Evolutionary conservation across 1,284 basidiomycete species (phyloP).

Genomic region (Cutaneotrichosporon sp.): DNA sequence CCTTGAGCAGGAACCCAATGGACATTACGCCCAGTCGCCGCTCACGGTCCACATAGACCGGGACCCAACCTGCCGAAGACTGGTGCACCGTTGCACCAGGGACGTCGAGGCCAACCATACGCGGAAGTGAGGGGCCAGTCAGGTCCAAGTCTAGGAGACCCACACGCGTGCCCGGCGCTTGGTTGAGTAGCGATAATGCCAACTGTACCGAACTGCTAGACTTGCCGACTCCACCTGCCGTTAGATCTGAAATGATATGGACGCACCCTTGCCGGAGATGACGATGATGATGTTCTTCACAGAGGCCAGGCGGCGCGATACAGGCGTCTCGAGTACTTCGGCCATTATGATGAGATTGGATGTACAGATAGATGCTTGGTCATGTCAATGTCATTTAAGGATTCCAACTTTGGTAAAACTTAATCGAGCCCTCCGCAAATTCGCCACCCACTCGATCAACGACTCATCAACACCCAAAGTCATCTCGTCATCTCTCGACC

Average conservation of each 20-base stretch:
- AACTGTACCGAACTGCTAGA: constrained; percentile 92
- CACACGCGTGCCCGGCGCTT: constrained; percentile 62
- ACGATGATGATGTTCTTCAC: constrained; percentile 91
- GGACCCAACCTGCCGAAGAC: constrained; percentile 95
- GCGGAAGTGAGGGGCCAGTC: constrained; percentile 93
- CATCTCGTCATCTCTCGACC: background rate
- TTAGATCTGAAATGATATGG: background rate
- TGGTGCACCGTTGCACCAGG: constrained; percentile 68
- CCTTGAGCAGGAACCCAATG: constrained; percentile 90
- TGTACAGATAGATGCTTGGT: constrained; percentile 5
- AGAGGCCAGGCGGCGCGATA: constrained; percentile 63
- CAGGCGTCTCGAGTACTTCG: constrained; percentile 56
- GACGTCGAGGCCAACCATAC: constrained; percentile 91
- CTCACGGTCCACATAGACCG: constrained; percentile 82
- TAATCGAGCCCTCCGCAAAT: constrained; percentile 3
- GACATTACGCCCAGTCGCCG: constrained; percentile 88
- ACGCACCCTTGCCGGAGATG: constrained; percentile 74
- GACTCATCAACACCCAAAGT: background rate
- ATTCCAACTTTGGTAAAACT: background rate
- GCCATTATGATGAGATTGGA: constrained; percentile 30
- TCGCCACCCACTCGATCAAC: constrained; percentile 9
- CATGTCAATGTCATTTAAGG: background rate
- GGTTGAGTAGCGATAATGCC: constrained; percentile 77
- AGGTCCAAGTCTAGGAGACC: constrained; percentile 95
- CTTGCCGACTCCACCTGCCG: constrained; percentile 87